Base-by-base conservation (phyloP, 1,284 basidiomycete genomes). In the Sporisorium exsertum region DNA sequence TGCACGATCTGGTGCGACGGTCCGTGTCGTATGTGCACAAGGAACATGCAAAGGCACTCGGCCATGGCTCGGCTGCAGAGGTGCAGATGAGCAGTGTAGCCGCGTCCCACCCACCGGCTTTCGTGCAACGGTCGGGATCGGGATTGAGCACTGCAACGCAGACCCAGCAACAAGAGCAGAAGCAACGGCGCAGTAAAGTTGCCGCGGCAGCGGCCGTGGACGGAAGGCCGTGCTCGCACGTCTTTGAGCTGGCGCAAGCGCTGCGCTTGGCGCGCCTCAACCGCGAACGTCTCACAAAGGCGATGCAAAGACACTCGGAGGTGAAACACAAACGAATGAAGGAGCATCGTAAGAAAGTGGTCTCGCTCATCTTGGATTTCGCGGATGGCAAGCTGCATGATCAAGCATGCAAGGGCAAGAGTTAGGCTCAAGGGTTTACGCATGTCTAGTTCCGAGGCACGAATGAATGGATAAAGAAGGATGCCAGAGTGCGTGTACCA, bases 361-460 rank as follows among this genome's bases (percentile, higher is more conserved):
- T 72, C 16, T 22, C 20, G 33, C 51, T 76, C 15, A 53, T 76
- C 16, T 12, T 71, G 45, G 73, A 71, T 24, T 65, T 72, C 22
- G 67, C 64, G 6, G 60, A 67, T 49, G 73, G 68, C 2, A 61
- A 58, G 46, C 40, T 76, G 53, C 59, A 75, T 18, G 40, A 58
- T 16, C 32, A 53, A 22, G 65, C 55, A 13, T 16, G 27, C 27
- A 27, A 47, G 4, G 10, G 27, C 27, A 16, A 49, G 40, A 55
- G 49, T 49, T 20, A 57, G 22, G 40, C 29, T 29, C n/a, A 33
- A 16, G 43, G 49, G 18, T 20, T 43, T 33, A 20, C 20, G 29
- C 35, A 35, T 35, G 13, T 35, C 35, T 35, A 15, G 35, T 7
- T 35, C 10, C 35, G 13, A 35, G 35, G 35, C 35, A 35, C 35